Base-by-base conservation (phyloP, 805 yeast genomes). In the Vanderwaltozyma yarrowii region DNA sequence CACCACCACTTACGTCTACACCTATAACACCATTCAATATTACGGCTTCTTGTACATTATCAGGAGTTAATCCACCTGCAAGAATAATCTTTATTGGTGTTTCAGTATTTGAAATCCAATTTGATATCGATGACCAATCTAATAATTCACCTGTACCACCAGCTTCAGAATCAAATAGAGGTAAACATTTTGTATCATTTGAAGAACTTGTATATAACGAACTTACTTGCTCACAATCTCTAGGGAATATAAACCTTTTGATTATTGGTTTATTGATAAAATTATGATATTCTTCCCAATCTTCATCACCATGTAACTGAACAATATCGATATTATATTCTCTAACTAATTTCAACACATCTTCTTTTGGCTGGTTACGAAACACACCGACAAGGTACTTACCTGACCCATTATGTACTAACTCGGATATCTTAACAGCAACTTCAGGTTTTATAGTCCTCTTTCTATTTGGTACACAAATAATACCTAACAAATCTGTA, bases 1-100 rank as follows among this genome's bases (percentile, higher is more conserved):
- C 95, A 1, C 98, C 98, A 9, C 96, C 87, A 51, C 95, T 80
- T 6, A 92, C 97, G 61, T 89, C 98, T 19, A 83, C 89, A 4
- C 96, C 97, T 27, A 78, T 54, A n/a, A 83, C 76, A 18, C 92
- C 89, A 11, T 45, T 40, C 19, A 58, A 35, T 0, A 54, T 46
- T 11, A 72, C 56, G 0, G 94, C 94, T 2, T 56, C 54, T 0
- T 41, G 40, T 5, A 92, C 85, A 49, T 88, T 92, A 1, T 69
- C 76, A 0, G 92, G 85, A 0, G 69, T 78, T 40, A 92, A 66
- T 0, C 98, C 98, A 5, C 98, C 98, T 0, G 97, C 97, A 20
- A 92, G 65, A 0, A 92, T 52, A 50, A 70, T 84, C 32, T 66
- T 54, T 6, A 43, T 33, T 3, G 13, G 19, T 10, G 56, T 60